Evolutionary conservation across 2,329 filamentous ascomycete species (phyloP).

Genomic region (Westerdykella ornata): DNA sequence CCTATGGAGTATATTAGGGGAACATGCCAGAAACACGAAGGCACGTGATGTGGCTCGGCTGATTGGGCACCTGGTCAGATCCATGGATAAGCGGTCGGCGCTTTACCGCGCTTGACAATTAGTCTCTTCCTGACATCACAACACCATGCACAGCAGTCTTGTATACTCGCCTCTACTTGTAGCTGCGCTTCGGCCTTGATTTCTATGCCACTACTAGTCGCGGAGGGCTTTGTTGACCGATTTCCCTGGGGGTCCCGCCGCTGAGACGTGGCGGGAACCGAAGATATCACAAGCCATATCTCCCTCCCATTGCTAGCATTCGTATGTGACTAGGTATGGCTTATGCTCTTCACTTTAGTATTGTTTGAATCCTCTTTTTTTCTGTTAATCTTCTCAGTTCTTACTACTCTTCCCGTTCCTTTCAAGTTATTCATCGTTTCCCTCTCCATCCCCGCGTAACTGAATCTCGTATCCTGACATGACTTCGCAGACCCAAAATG

Average conservation of each 20-base stretch:
- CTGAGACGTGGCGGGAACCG: constrained; percentile 10
- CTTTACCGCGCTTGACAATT: constrained; percentile 1
- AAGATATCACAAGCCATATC: constrained; percentile 4
- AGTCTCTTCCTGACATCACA: constrained; percentile 3
- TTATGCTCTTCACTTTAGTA: no score
- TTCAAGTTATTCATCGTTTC: not conserved
- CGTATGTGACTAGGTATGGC: no score
- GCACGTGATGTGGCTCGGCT: constrained; percentile 8
- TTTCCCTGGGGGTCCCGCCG: not conserved
- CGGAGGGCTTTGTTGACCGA: no score
- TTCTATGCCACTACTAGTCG: constrained; percentile 1
- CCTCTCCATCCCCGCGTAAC: not conserved
- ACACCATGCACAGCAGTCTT: constrained; percentile 8
- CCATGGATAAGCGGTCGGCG: not conserved
- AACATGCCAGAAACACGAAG: not conserved
- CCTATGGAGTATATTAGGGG: no score
- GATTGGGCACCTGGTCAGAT: constrained; percentile 1
- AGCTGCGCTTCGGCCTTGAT: not conserved
- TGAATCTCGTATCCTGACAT: not conserved
- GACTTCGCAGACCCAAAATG: constrained; percentile 26
- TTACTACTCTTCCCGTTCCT: not conserved
- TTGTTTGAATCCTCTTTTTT: no score
- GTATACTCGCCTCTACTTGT: not conserved
- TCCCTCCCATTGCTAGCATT: not conserved
- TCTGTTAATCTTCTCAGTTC: no score